phyloP scores from a whole-genome alignment of 208 protist species.

The Leishmania amazonensis region DNA sequence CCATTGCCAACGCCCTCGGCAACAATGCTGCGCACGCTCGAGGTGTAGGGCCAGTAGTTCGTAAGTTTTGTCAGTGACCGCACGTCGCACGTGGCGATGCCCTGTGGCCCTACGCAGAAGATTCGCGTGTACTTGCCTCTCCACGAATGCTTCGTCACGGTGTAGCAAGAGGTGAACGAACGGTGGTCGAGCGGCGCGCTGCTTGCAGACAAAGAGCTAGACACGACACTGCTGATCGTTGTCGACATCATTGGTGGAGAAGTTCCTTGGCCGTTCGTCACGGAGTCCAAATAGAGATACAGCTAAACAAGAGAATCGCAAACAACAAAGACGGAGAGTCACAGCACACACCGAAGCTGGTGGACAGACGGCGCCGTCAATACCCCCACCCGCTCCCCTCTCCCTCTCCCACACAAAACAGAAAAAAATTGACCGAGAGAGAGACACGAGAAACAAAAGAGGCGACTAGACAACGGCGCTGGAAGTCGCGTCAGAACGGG shows the following conservation, averaged over 20 bases:
- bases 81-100: conserved; percentile 79
- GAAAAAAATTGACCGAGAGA: no score
- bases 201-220: not conserved
- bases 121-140: conserved; percentile 87
- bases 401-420: not conserved
- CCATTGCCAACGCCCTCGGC: conserved; percentile 31
- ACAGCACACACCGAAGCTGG: not conserved
- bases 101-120: conserved; percentile 60
- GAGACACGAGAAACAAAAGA: not conserved
- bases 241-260: not conserved
- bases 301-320: no score
- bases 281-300: no score
- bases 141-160: conserved; percentile 89
- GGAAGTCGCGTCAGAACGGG: not conserved
- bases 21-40: conserved; percentile 36
- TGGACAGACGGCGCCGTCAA: not conserved
- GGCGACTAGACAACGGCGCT: not conserved
- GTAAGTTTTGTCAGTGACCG: conserved; percentile 76
- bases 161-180: conserved; percentile 71
- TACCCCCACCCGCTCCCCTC: no score
- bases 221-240: conserved; percentile 18
- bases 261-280: no score
- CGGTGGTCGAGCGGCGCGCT: conserved; percentile 21
- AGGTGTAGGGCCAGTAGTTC: conserved; percentile 75
- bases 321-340: not conserved